Base-by-base conservation (phyloP, 2,329 filamentous ascomycete genomes). In the Amauroascus niger region DNA sequence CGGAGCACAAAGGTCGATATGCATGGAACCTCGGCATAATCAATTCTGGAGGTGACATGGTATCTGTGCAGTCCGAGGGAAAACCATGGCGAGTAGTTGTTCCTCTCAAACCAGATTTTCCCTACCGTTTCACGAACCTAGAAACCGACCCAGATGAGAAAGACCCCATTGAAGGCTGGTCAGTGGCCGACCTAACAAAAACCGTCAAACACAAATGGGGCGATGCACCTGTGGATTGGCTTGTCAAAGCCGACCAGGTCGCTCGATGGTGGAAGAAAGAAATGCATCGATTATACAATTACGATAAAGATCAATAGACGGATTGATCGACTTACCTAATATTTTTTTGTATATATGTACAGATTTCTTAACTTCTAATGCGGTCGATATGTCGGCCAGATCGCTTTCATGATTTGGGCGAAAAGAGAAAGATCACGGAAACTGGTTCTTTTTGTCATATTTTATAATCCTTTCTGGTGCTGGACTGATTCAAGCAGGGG, bases 11-110 rank as follows among this genome's bases (percentile, higher is more conserved):
- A 45, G 65, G 66, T 6, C 65, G 68, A 2, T 55, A 53, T 30
- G 60, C 62, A 32, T 69, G 67, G 67, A 67, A 68, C 44, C 60
- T 69, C 22, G 65, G 63, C 5, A 52, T 68, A 1, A 65, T 68
- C 55, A 68, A 67, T 46, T 43, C 69, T 64, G 66, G 58, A 55
- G 30, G 66, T 58, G 26, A 63, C 58, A 58, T 86, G 87, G 67
- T 76, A 79, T 49, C 75, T 78, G 57, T 83, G 90, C 67, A 83
- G 87, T 1, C 78, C 77, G 58, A 97, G 89, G 91, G 82, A 87
- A 60, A 88, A 94, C 71, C 68, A 39, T 68, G 78, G 96, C 49
- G 75, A 81, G 50, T 90, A 90, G 60, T 63, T 18, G 85, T 97
- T 53, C 83, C 87, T 3, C 83, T 93, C 63, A 79, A 88, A 65